A percentile compares a stretch with the other conserved stretches of the same genome.
Evolutionary conservation across 1,139 yeast species (phyloP).

Genomic region (Saccharomyces hybrid): DNA sequence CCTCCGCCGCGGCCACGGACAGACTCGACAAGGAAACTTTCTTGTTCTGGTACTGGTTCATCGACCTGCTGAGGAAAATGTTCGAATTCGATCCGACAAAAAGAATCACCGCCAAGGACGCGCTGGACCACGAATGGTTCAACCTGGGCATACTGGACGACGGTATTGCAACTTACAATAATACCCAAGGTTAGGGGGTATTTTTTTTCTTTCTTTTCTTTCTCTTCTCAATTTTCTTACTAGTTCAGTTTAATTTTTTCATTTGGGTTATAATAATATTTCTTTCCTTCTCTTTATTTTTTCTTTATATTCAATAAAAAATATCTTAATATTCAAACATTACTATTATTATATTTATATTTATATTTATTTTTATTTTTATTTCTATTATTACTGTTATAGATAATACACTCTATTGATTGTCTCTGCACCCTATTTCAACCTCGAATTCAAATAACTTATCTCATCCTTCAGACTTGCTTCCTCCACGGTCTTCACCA

Average conservation of each 20-base stretch:
- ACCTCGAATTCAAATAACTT: slow-evolving; percentile 35
- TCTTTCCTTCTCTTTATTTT: not conserved
- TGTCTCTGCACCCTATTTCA: slow-evolving; percentile 11
- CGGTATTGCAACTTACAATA: no score
- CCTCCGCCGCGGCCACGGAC: slow-evolving; percentile 5
- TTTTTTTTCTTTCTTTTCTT: not conserved
- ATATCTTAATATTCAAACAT: not conserved
- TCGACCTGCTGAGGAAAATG: slow-evolving; percentile 56
- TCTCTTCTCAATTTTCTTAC: not conserved
- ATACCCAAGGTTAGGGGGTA: slow-evolving; percentile 8
- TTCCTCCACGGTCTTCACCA: slow-evolving; percentile 92
- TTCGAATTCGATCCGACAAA: slow-evolving; percentile 57
- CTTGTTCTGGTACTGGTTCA: slow-evolving; percentile 69
- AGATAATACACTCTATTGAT: not conserved
- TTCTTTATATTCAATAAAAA: not conserved
- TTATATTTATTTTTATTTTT: not conserved
- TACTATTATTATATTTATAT: not conserved
- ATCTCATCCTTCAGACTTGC: slow-evolving; percentile 82
- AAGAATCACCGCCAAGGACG: slow-evolving; percentile 27
- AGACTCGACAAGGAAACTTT: slow-evolving; percentile 42
- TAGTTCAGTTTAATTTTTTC: not conserved
- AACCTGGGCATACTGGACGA: no score
- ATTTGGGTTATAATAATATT: not conserved
- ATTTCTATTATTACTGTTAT: not conserved
- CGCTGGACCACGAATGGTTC: no score